Base-by-base conservation (phyloP, 805 yeast species). In the Cyberlindnera bimundalis region DNA sequence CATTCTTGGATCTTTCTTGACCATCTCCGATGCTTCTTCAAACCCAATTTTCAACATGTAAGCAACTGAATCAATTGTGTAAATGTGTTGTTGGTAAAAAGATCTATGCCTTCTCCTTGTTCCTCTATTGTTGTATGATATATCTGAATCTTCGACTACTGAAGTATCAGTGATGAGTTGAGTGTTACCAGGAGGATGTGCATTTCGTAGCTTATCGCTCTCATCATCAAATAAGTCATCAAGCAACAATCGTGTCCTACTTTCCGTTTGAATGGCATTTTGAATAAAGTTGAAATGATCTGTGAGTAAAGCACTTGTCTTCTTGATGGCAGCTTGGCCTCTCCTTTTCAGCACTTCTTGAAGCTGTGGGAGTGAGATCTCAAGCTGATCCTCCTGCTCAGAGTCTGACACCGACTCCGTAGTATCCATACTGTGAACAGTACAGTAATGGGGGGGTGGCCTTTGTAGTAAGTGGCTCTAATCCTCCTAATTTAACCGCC, bases 31-130 rank as follows among this genome's bases (percentile, higher is more conserved):
- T 0, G 60, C 60, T 7, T 46, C 41, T 17, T 47, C 54, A 1
- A 30, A 20, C 8, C 51, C 36, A 4, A 55, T 46, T 16, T 37
- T 45, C 11, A 56, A 39, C 14, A 39, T 33, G 28, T 53, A 55
- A 2, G 50, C 36, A 1, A 56, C 58, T 2, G 50, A 43, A 31
- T 56, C 60, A 14, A 56, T 52, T 2, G 56, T 53, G 32, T 53
- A 56, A 9, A 56, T 52, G 23, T 55, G 59, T 31, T 55, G 53
- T 33, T 55, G 58, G 17, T 43, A 44, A 19, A 55, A 50, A 0
- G 56, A 48, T 7, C 48, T 27, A 21, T 52, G 46, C 30, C 57
- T 49, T 33, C 46, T 44, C 21, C 53, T 25, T 14, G 33, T 25
- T 3, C 46, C 41, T 13, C 53, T 38, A 12, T 26, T 32, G 25